Evolutionary conservation across 768 basidiomycete genomes (phyloP).

Genomic region (Mrakia hoshinonis): DNA sequence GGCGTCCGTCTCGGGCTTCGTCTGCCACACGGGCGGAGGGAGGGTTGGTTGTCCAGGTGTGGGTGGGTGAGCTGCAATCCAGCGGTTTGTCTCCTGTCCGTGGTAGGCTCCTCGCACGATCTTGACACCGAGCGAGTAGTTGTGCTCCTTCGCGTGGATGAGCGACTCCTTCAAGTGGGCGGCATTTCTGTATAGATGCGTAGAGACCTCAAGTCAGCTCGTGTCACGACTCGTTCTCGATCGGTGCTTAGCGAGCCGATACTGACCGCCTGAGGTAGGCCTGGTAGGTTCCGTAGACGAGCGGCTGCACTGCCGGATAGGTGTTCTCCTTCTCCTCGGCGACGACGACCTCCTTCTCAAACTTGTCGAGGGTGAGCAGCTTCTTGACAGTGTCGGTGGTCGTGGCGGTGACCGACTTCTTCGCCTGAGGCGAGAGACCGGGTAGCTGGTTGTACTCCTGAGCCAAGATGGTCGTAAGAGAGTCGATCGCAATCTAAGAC

Average conservation of each 20-base stretch:
- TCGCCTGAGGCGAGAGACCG: background rate
- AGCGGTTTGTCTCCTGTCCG: slow-evolving; percentile 50
- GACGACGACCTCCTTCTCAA: slow-evolving; percentile 28
- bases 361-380: slow-evolving; percentile 34
- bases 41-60: slow-evolving; percentile 52
- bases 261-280: slow-evolving; percentile 69
- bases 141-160: slow-evolving; percentile 54
- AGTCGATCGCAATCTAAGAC: slow-evolving; percentile 67
- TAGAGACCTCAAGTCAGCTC: background rate
- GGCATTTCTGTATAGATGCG: slow-evolving; percentile 52
- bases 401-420: slow-evolving; percentile 17
- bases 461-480: slow-evolving; percentile 64
- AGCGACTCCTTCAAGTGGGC: slow-evolving; percentile 59
- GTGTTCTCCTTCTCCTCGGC: slow-evolving; percentile 16
- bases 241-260: background rate
- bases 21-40: slow-evolving; percentile 58
- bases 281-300: slow-evolving; percentile 80
- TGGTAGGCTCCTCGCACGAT: slow-evolving; percentile 92
- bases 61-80: slow-evolving; percentile 48
- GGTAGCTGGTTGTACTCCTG: slow-evolving; percentile 57
- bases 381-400: slow-evolving; percentile 7
- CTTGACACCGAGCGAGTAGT: slow-evolving; percentile 77
- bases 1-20: slow-evolving; percentile 63
- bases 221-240: background rate
- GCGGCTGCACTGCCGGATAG: slow-evolving; percentile 49